Base-by-base conservation (phyloP, 108 stramenopile species). In the Cyclotella kingstonii region DNA sequence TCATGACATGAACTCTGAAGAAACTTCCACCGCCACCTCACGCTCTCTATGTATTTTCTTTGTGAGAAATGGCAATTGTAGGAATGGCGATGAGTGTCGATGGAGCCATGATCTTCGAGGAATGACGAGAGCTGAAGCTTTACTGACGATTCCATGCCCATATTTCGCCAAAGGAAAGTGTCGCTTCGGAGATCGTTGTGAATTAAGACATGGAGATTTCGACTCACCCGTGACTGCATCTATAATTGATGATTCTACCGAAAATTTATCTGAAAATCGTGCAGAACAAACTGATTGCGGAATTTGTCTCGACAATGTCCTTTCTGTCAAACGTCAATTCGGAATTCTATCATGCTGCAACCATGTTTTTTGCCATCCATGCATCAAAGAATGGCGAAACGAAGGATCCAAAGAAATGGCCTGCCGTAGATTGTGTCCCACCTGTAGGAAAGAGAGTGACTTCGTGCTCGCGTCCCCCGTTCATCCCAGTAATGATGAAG, bases 351-450 rank as follows among this genome's bases (percentile, higher is more conserved):
- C 66, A 7, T 64, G 76, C 26, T 83, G 82, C 57, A 44, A 69
- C 39, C 82, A 83, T 25, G 41, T 58, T 17, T 83, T 80, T 39
- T 83, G 82, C 36, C 61, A 55, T 39, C 5, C 52, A 31, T 83
- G 82, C 45, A 59, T 83, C 39, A 80, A 74, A 79, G 64, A 80
- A 56, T 83, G 82, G 82, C 62, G 82, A 6, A 54, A 18, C 21
- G 52, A 66, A 49, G 50, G 64, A 1, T 52, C 66, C 26, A 33
- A 66, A 12, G 70, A 70, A 31, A 42, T 63, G 11, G 17, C 51
- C 38, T 40, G 36, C 15, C 56, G 71, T n/a, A 44, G 76, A n/a
- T 52, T 76, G 14, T 83, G 82, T 63, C 82, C 82, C 19, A 64
- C 72, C 23, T 83, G 82, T 61, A 65, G 82, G 10, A 74, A 68